These are phyloP conservation scores for Colletotrichum tropicale DNA, from an alignment of 2,329 filamentous ascomycete genomes.

Conservation along the genomic window DNA sequence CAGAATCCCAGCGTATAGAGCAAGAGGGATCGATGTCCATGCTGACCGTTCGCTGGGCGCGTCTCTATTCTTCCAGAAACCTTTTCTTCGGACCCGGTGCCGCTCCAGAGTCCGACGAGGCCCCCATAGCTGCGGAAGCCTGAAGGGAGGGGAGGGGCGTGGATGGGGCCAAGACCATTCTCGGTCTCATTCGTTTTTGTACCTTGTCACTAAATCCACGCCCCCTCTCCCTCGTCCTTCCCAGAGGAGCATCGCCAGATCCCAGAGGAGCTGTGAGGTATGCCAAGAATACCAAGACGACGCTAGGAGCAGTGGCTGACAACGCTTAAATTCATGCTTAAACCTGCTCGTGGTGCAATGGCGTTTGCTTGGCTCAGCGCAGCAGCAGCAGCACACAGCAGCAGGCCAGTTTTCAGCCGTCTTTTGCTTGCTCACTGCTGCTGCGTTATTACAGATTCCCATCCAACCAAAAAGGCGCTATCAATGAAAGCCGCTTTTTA, in stretches of 20 bases:
- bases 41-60: not conserved
- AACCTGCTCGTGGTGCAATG: slow-evolving; percentile 29
- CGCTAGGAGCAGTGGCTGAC: slow-evolving; percentile 38
- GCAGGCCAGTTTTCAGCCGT: not conserved
- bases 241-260: slow-evolving; percentile 1
- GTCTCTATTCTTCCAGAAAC: not conserved
- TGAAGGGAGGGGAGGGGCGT: not conserved
- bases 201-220: not conserved
- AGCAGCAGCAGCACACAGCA: not conserved
- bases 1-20: not conserved
- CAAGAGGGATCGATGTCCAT: not conserved
- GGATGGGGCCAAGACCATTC: not conserved
- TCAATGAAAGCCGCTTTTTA: not conserved
- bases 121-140: slow-evolving; percentile 20
- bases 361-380: not conserved
- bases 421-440: not conserved
- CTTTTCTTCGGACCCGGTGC: slow-evolving; percentile 16
- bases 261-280: slow-evolving; percentile 24
- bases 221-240: not conserved
- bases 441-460: not conserved
- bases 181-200: not conserved
- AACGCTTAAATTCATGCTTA: slow-evolving; percentile 59
- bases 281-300: slow-evolving; percentile 39
- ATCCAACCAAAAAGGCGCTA: not conserved
- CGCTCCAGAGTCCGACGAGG: slow-evolving; percentile 19